Evolutionary conservation across 2,329 filamentous ascomycete genomes (phyloP).

Genomic region (Oidium heveae): DNA sequence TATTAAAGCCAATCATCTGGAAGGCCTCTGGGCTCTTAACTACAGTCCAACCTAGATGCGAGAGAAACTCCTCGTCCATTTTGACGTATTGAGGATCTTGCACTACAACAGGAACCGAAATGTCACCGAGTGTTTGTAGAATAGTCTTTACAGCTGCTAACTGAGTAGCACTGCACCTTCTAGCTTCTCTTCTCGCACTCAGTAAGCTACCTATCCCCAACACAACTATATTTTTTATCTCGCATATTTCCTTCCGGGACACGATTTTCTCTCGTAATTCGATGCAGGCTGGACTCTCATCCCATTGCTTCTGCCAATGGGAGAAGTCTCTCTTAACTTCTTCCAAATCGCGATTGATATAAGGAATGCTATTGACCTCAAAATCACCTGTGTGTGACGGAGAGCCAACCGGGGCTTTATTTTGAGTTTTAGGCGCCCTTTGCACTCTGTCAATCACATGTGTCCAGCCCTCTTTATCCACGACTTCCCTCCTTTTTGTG

Average conservation of each 20-base stretch:
- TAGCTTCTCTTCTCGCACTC: conserved; percentile 9
- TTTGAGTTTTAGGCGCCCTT: conserved; percentile 1
- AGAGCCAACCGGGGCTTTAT: not conserved
- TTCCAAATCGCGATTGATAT: conserved; percentile 10
- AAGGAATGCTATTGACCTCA: conserved; percentile 8
- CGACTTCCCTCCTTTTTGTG: conserved; percentile 11
- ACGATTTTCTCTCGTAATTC: conserved; percentile 5
- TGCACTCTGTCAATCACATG: conserved; percentile 12
- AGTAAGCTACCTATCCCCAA: conserved; percentile 14
- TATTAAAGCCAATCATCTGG: conserved; percentile 6
- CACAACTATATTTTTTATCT: conserved; percentile 9
- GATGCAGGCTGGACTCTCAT: conserved; percentile 5
- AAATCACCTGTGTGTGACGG: conserved; percentile 11
- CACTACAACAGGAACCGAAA: conserved; percentile 4
- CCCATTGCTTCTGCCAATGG: conserved; percentile 10
- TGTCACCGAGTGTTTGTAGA: conserved; percentile 5
- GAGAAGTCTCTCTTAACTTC: conserved; percentile 10
- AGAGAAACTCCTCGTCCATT: conserved; percentile 12
- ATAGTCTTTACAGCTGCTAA: conserved; percentile 12
- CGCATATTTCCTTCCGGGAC: not conserved
- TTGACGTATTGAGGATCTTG: conserved; percentile 14
- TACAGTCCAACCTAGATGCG: conserved; percentile 8
- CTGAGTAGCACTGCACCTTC: conserved; percentile 11
- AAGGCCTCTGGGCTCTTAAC: conserved; percentile 12
- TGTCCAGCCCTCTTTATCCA: conserved; percentile 14